Base-by-base conservation (phyloP, 179 eudicot species). In the Silene noctiflora region DNA sequence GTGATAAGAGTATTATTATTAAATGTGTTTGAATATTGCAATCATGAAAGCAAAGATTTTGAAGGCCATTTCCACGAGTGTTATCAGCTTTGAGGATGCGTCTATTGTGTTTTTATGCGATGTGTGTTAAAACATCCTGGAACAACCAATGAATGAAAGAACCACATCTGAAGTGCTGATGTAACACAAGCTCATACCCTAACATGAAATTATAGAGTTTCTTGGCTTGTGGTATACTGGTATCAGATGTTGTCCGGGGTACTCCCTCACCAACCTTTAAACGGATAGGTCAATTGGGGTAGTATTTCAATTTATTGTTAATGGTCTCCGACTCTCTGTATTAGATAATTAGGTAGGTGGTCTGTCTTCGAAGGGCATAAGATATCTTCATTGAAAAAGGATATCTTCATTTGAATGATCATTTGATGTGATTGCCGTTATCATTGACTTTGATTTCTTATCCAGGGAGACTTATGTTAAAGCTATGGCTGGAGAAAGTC, bases 381-480 rank as follows among this genome's bases (percentile, higher is more conserved):
- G 24, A 12, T 42, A 44, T 20, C 6, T 21, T 44, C 29, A 16
- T 17, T 67, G n/a, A 21, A 21, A 69, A 22, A 24, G 19, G 63
- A 53, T 24, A n/a, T n/a, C n/a, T 51, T 14, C 25, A n/a, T 25
- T 72, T 56, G 16, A 12, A n/a, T 27, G 42, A 35, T 35, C 42
- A 56, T 27, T 67, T 53, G 12, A 1, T 70, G 53, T 44, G 22
- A 31, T 39, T 20, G 64, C 79, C 22, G 71, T 56, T 62, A 64
- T 71, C 11, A 66, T 20, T 76, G 62, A 14, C 20, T 62, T 53
- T 24, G 25, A 21, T 19, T 53, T 66, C 20, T 63, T 75, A 77
- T 79, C 68, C 80, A 93, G 99, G 91, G 98, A 95, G 76, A 95
- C 99, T 67, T 95, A 87, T 80, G 88, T 93, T 86, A 89, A 91